Percentiles rank a stretch among this genome's conserved stretches.
These are phyloP conservation scores for Brassica balearica DNA, from an alignment of 441 rosid genomes.

Conservation along the genomic window DNA sequence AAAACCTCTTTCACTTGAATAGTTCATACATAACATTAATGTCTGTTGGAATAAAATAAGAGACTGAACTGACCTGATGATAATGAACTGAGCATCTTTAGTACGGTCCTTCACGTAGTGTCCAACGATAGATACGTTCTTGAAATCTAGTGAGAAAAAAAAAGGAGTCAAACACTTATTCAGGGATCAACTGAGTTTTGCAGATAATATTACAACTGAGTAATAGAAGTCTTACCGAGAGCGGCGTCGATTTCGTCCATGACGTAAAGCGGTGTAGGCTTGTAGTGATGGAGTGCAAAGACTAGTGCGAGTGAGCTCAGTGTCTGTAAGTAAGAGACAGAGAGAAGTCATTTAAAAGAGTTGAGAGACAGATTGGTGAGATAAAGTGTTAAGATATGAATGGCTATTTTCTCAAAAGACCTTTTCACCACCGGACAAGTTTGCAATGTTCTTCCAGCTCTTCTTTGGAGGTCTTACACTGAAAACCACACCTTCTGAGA, in stretches of 20 bases:
- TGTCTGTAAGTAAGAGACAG: slow-evolving; percentile 62
- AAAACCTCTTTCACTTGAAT: too few species aligned
- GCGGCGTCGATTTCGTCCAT: slow-evolving; percentile 99
- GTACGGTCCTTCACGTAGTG: slow-evolving; percentile 97
- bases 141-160: slow-evolving; percentile 68
- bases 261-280: slow-evolving; percentile 97
- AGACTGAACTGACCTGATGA: slow-evolving; percentile 66
- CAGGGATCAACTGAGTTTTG: slow-evolving; percentile 12
- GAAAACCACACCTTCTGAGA: slow-evolving; percentile 97
- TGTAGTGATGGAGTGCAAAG: slow-evolving; percentile 99
- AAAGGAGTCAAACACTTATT: background rate
- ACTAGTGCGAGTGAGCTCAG: slow-evolving; percentile 97
- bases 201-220: background rate
- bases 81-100: slow-evolving; percentile 93
- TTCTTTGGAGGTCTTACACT: slow-evolving; percentile 99
- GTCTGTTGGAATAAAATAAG: background rate
- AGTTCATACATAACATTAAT: too few species aligned
- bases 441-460: slow-evolving; percentile 98
- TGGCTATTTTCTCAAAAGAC: slow-evolving; percentile 42
- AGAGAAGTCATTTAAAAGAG: background rate
- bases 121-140: slow-evolving; percentile 96
- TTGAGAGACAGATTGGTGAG: slow-evolving; percentile 10
- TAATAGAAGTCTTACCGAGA: slow-evolving; percentile 56
- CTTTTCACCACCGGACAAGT: slow-evolving; percentile 98
- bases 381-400: slow-evolving; percentile 17